phyloP scores from a whole-genome alignment of 169 alveolate species.

The Plasmodium knowlesi region DNA sequence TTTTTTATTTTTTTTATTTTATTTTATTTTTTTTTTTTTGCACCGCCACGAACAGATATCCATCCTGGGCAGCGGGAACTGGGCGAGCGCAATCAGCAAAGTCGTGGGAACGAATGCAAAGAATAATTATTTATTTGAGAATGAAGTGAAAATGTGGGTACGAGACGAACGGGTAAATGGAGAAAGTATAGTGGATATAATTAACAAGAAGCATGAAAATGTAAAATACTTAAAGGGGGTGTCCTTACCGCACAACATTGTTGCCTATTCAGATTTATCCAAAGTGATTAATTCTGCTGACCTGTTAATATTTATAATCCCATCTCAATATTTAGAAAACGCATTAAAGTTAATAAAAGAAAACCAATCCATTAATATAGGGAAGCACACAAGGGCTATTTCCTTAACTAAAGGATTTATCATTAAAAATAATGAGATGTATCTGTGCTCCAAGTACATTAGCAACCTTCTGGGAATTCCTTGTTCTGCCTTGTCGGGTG shows the following conservation, averaged over 20 bases:
- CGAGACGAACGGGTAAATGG: slow-evolving; percentile 90
- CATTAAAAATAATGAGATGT: slow-evolving; percentile 81
- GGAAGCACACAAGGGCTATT: slow-evolving; percentile 83
- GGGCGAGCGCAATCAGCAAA: slow-evolving; percentile 91
- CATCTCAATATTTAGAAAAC: slow-evolving; percentile 89
- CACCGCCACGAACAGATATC: slow-evolving; percentile 77
- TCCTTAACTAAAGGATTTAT: slow-evolving; percentile 88
- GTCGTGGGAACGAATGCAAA: slow-evolving; percentile 84
- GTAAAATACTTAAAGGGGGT: slow-evolving; percentile 90
- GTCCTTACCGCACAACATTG: slow-evolving; percentile 88
- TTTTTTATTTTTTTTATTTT: background rate
- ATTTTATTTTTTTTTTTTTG: background rate
- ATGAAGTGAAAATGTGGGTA: slow-evolving; percentile 91
- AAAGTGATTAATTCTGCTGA: slow-evolving; percentile 89
- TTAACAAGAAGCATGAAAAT: slow-evolving; percentile 91
- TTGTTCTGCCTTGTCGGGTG: slow-evolving; percentile 90
- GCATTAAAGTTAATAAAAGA: slow-evolving; percentile 26
- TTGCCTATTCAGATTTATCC: slow-evolving; percentile 89
- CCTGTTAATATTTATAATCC: slow-evolving; percentile 89
- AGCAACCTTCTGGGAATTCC: slow-evolving; percentile 82
- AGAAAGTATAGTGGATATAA: slow-evolving; percentile 87
- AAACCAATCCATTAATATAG: slow-evolving; percentile 41
- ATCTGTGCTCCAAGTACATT: slow-evolving; percentile 81
- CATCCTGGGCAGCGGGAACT: slow-evolving; percentile 90
- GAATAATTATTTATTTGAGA: slow-evolving; percentile 60